Conservation (phyloP, 495 filamentous ascomycete genomes). For the Daldinia loculata region DNA sequence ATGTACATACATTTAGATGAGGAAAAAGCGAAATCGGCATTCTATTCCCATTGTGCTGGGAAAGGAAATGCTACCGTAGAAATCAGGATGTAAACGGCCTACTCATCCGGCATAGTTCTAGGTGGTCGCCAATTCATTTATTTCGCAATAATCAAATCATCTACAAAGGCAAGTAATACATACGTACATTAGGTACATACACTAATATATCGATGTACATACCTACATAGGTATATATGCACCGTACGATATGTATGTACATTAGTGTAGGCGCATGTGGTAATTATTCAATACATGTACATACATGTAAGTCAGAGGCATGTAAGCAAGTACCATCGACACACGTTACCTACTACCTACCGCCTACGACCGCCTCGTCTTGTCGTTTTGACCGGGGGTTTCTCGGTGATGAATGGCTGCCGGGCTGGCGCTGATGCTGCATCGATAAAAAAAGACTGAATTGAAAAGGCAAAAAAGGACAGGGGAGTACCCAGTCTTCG, state of each 20-base stretch:
- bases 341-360: not conserved
- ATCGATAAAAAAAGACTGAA: slow-evolving; percentile 34
- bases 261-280: too few species aligned
- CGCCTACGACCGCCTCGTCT: slow-evolving; percentile 1
- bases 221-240: not conserved
- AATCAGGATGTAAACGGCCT: slow-evolving; percentile 23
- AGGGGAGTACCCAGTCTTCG: slow-evolving; percentile 2
- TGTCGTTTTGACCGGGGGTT: slow-evolving; percentile 27
- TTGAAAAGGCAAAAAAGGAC: not conserved
- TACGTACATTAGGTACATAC: not conserved
- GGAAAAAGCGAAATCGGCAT: slow-evolving; percentile 36
- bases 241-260: too few species aligned
- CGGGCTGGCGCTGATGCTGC: slow-evolving; percentile 16
- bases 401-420: slow-evolving; percentile 38
- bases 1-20: slow-evolving; percentile 24
- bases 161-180: not conserved
- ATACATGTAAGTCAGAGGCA: not conserved
- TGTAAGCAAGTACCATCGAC: not conserved
- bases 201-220: not conserved
- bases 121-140: slow-evolving; percentile 4
- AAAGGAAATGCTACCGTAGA: slow-evolving; percentile 27
- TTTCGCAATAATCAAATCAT: slow-evolving; percentile 2
- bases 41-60: slow-evolving; percentile 30
- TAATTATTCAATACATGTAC: not conserved
- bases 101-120: slow-evolving; percentile 29